Conservation (phyloP, 352 stramenopile genomes). For the Phytophthora aleatoria region DNA sequence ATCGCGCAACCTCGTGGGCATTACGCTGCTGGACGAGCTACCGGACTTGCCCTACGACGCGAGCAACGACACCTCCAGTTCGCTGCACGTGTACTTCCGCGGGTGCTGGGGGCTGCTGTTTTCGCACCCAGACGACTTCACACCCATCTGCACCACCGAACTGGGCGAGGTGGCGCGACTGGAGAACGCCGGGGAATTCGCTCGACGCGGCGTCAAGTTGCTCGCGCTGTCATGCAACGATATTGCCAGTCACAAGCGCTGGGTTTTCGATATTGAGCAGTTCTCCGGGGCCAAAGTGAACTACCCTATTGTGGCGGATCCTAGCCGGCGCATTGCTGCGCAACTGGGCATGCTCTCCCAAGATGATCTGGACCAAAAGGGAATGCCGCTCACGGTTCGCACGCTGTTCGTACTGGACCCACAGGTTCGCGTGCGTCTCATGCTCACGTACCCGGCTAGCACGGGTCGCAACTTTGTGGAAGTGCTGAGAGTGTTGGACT, state of each 20-base stretch:
- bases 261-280: conserved; percentile 87
- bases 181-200: conserved; percentile 79
- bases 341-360: conserved; percentile 90
- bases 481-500: conserved; percentile 91
- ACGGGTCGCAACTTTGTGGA: conserved; percentile 94
- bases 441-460: conserved; percentile 92
- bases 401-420: conserved; percentile 93
- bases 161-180: conserved; percentile 88
- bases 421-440: conserved; percentile 89
- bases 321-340: conserved; percentile 72
- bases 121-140: conserved; percentile 92
- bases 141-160: conserved; percentile 94
- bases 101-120: conserved; percentile 77
- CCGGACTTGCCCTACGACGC: conserved; percentile 65
- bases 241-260: conserved; percentile 71
- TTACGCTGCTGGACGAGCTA: conserved; percentile 62
- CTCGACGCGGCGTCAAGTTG: conserved; percentile 78
- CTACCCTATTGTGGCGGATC: conserved; percentile 93
- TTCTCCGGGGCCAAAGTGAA: conserved; percentile 73
- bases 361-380: conserved; percentile 73
- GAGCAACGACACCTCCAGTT: conserved; percentile 54
- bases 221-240: conserved; percentile 83
- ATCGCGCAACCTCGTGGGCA: conserved; percentile 44
- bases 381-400: conserved; percentile 90
- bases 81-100: conserved; percentile 69